Percentiles rank a stretch among this genome's conserved stretches.
phyloP scores from a whole-genome alignment of 2,329 filamentous ascomycete species.

The Trichoderma guizhouense region DNA sequence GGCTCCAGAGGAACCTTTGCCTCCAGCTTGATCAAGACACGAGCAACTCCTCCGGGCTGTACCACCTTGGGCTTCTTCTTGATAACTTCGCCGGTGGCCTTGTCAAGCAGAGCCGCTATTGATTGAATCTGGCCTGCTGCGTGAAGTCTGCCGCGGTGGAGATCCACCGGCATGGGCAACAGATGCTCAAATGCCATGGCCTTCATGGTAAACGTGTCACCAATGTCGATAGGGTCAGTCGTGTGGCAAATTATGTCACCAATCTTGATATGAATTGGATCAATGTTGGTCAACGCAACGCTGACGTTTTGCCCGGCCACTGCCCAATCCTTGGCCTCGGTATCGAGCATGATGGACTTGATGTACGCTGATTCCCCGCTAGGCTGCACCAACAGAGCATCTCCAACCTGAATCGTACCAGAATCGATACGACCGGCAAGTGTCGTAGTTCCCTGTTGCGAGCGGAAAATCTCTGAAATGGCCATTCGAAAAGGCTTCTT shows the following conservation, averaged over 20 bases:
- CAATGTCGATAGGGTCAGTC: conserved; percentile 62
- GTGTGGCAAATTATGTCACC: conserved; percentile 84
- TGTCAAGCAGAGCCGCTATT: conserved; percentile 73
- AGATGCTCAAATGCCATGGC: conserved; percentile 86
- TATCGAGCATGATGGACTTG: conserved; percentile 76
- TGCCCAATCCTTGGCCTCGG: conserved; percentile 75
- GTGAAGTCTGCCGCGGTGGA: conserved; percentile 82
- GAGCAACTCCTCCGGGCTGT: conserved; percentile 72
- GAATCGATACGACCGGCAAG: conserved; percentile 83
- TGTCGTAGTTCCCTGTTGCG: conserved; percentile 76
- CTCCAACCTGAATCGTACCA: conserved; percentile 80
- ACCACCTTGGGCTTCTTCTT: conserved; percentile 87
- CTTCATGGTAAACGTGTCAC: conserved; percentile 75
- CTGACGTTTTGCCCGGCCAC: conserved; percentile 87
- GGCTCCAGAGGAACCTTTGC: conserved; percentile 74
- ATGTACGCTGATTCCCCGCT: conserved; percentile 76
- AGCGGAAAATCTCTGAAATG: conserved; percentile 82
- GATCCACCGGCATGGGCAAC: conserved; percentile 83
- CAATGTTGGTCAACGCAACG: conserved; percentile 81
- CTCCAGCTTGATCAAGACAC: conserved; percentile 72
- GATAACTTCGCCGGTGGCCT: conserved; percentile 66
- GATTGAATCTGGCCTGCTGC: conserved; percentile 69
- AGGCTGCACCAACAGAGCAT: conserved; percentile 74
- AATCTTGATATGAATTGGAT: conserved; percentile 73
- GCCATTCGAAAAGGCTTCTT: conserved; percentile 81